Base-by-base conservation (phyloP, 1,284 basidiomycete genomes). In the Cystobasidium pallidum region DNA sequence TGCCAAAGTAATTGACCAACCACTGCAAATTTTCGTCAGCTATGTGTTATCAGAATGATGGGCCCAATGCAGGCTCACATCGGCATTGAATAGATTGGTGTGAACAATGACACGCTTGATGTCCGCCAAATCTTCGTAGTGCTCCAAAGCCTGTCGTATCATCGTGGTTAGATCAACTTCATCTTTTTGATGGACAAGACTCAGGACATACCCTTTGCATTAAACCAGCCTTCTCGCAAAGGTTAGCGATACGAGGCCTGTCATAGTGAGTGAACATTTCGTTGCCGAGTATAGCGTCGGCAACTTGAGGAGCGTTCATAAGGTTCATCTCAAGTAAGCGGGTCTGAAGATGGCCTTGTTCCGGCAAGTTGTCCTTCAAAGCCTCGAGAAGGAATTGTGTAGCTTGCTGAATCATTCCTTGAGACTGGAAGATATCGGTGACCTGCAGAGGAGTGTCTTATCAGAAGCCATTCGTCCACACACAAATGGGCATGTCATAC, bases 191-290 rank as follows among this genome's bases (percentile, higher is more conserved):
- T 11, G 54, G 7, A 32, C 43, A 10, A n/a, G 28, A 24, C 17
- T 39, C 1, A 3, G 30, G 17, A 34, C 64, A 70, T 55, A 78
- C 78, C 17, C 94, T 86, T 83, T 99, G 96, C 79, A 98, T 82
- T 36, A 99, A 84, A 55, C 96, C 96, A 73, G 96, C 96, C 85
- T 97, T 97, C 84, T 99, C 96, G 79, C 94, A 98, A 62, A 99
- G 86, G 83, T 98, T 98, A 76, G 96, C 96, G 79, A 99, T 92
- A 75, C 96, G 87, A 2, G 96, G 93, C 45, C 91, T 88, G 82
- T 99, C 96, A 80, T 98, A 99, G 81, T 99, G 89, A 1, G 91
- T 88, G 83, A 99, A 98, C 92, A 99, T 98, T 79, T 98, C 92
- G 82, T 99, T 99, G 58, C 94, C 94, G 45, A 99, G 89, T 77